Evolutionary conservation across 176 grass and related monocot genomes (phyloP).

Genomic region (Alopecurus myosuroides): DNA sequence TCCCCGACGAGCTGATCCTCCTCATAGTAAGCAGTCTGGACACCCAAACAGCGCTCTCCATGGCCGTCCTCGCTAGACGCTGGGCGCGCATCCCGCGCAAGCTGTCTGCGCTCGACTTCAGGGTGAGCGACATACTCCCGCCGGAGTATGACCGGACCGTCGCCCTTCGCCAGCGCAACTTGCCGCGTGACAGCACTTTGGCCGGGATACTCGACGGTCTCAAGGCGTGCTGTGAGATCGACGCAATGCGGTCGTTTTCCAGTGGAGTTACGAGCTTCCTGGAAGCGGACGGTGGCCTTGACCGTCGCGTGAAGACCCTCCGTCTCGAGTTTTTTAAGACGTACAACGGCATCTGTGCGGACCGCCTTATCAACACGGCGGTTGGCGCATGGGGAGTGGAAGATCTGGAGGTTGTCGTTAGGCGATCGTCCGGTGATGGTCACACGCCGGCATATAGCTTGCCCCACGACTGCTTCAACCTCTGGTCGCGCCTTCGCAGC

Average conservation of each 20-base stretch:
- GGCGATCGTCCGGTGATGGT: not conserved
- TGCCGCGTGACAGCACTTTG: not conserved
- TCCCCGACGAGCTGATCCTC: not conserved
- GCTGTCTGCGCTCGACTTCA: not conserved
- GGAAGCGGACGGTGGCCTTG: not conserved
- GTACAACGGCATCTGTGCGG: not conserved
- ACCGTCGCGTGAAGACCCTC: not conserved
- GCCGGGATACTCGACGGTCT: no score
- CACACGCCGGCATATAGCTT: not conserved
- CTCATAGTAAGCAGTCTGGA: not conserved
- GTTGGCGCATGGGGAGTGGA: not conserved
- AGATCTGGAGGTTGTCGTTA: slow-evolving; percentile 5
- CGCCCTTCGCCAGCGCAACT: not conserved
- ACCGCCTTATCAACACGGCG: not conserved
- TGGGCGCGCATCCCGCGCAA: not conserved
- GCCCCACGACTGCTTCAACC: not conserved
- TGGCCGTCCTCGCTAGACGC: not conserved
- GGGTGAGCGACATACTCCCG: not conserved
- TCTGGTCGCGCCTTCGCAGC: not conserved
- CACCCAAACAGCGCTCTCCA: not conserved
- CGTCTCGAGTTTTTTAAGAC: slow-evolving; percentile 5
- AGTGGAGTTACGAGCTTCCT: not conserved
- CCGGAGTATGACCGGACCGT: not conserved
- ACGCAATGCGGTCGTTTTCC: no score
- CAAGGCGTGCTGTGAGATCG: no score